Percentiles rank a stretch among this genome's conserved stretches.
phyloP scores from a whole-genome alignment of 176 grass and related monocot species.

The Cenchrus americanus region DNA sequence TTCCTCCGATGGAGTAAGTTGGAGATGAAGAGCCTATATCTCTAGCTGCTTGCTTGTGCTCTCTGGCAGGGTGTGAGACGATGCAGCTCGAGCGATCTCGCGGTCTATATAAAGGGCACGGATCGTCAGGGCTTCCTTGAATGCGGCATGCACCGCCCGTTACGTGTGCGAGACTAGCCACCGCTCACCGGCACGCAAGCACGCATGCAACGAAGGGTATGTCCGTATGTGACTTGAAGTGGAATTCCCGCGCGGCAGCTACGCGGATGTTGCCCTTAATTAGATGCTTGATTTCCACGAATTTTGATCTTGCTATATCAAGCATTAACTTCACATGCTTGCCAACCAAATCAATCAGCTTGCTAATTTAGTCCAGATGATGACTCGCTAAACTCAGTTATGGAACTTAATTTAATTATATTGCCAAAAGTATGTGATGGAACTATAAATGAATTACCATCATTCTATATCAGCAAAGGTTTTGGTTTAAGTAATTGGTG shows the following conservation, averaged over 20 bases:
- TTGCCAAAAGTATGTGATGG: too few relatives aligned
- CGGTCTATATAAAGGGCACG: slow-evolving; percentile 1
- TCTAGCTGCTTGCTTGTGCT: background rate
- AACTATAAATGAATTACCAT: too few relatives aligned
- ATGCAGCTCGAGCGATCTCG: background rate
- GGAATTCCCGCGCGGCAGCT: background rate
- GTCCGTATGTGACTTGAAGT: background rate
- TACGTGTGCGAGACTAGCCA: slow-evolving; percentile 39
- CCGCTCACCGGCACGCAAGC: too few relatives aligned
- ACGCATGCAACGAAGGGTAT: background rate
- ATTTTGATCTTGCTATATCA: background rate
- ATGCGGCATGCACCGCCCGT: background rate
- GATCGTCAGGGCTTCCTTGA: background rate
- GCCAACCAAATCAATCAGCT: background rate
- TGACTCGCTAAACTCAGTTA: background rate
- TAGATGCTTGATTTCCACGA: background rate
- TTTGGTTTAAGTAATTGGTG: too few relatives aligned
- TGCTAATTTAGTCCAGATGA: background rate
- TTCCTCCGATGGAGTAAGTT: too few relatives aligned
- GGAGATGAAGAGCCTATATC: background rate
- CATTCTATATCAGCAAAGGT: too few relatives aligned
- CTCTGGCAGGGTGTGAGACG: background rate
- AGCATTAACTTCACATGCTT: background rate
- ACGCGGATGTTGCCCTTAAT: slow-evolving; percentile 25
- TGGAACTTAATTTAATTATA: too few relatives aligned